Conservation (phyloP, 768 basidiomycete species). For the Amanita rubescens region DNA sequence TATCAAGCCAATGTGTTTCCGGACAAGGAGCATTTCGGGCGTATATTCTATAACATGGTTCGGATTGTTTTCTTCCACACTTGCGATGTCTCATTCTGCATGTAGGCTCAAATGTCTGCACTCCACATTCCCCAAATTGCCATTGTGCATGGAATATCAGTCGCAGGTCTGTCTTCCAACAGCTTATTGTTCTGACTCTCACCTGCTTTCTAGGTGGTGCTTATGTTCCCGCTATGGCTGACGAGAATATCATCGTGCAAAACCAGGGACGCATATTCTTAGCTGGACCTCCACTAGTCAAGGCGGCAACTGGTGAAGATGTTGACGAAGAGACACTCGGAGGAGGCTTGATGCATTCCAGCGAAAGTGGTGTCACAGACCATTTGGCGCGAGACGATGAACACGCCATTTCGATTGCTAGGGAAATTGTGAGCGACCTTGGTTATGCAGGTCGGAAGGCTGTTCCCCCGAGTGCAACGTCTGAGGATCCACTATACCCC, state of each 20-base stretch:
- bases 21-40: slow-evolving; percentile 91
- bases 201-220: slow-evolving; percentile 55
- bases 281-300: slow-evolving; percentile 90
- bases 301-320: slow-evolving; percentile 89
- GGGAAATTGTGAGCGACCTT: slow-evolving; percentile 71
- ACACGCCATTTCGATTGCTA: slow-evolving; percentile 74
- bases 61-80: slow-evolving; percentile 9
- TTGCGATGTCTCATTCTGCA: slow-evolving; percentile 6
- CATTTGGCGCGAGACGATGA: slow-evolving; percentile 82
- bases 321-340: slow-evolving; percentile 92
- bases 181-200: not conserved
- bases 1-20: slow-evolving; percentile 94
- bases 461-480: slow-evolving; percentile 43
- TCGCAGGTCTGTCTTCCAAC: slow-evolving; percentile 49
- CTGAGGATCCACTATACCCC: slow-evolving; percentile 74
- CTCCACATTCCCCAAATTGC: slow-evolving; percentile 88
- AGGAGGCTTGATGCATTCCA: slow-evolving; percentile 86
- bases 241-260: slow-evolving; percentile 85
- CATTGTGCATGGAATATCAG: slow-evolving; percentile 90
- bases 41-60: slow-evolving; percentile 98
- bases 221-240: slow-evolving; percentile 95
- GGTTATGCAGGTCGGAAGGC: slow-evolving; percentile 52
- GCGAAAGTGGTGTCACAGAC: slow-evolving; percentile 87
- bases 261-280: slow-evolving; percentile 93
- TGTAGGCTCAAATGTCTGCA: slow-evolving; percentile 89